A percentile compares a stretch with the other conserved stretches of the same genome.
Conservation (phyloP, 352 stramenopile species). For the Globisporangium splendens region DNA sequence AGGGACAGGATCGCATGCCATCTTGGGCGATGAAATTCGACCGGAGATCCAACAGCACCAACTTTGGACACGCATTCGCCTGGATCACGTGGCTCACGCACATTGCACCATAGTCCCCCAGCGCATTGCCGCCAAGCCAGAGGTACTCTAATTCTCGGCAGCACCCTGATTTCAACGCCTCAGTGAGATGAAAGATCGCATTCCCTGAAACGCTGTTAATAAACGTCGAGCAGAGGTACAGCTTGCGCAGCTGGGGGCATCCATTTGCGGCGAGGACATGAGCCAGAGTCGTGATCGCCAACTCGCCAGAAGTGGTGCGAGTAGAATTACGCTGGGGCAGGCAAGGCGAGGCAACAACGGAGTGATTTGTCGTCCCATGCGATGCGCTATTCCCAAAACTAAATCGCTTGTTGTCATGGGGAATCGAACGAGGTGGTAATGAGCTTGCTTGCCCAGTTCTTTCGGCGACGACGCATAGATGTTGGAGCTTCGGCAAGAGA, state of each 20-base stretch:
- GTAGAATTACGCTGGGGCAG: conserved; percentile 1
- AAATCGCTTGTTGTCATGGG: conserved; percentile 3
- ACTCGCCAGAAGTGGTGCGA: conserved; percentile 11
- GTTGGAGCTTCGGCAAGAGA: conserved; percentile 17
- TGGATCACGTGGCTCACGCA: conserved; percentile 11
- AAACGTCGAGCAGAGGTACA: conserved; percentile 20
- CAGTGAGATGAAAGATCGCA: conserved; percentile 15
- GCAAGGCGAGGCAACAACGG: conserved; percentile 1
- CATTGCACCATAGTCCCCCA: conserved; percentile 26
- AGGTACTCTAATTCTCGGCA: conserved; percentile 17
- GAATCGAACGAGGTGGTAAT: too few relatives aligned
- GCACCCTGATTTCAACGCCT: conserved; percentile 9
- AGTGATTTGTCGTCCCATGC: not conserved
- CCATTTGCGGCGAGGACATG: conserved; percentile 2
- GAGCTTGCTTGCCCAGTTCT: not conserved
- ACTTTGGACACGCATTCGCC: conserved; percentile 6
- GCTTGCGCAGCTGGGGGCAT: conserved; percentile 11
- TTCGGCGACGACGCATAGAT: conserved; percentile 11
- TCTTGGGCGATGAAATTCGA: conserved; percentile 27
- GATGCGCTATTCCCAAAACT: not conserved
- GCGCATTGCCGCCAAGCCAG: conserved; percentile 20
- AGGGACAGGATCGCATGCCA: conserved; percentile 14
- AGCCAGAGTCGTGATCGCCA: conserved; percentile 13
- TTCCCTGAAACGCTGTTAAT: conserved; percentile 20
- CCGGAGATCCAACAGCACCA: conserved; percentile 20